Evolutionary conservation across 371 early-diverging fungal genomes (phyloP).

Genomic region (Rhizomucor miehei): DNA sequence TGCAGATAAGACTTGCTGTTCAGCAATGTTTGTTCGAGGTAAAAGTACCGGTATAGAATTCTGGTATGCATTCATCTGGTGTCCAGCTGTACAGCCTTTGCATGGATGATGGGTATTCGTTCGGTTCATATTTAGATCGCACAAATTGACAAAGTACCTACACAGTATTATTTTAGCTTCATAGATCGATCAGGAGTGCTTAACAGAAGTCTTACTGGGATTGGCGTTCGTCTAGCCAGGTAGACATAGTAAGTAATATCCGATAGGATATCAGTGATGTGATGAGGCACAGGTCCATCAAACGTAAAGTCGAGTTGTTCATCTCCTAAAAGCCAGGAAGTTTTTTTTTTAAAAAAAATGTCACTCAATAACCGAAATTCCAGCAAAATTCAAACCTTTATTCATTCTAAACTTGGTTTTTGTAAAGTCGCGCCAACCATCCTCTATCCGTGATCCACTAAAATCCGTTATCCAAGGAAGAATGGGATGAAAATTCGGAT

Average conservation of each 20-base stretch:
- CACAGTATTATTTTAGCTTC: neutral
- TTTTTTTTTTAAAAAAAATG: neutral
- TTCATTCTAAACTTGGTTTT: conserved; percentile 70
- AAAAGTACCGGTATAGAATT: conserved; percentile 67
- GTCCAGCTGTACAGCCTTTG: conserved; percentile 68
- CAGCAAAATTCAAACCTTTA: conserved; percentile 35
- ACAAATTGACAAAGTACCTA: conserved; percentile 67
- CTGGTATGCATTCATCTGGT: conserved; percentile 76
- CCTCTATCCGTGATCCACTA: conserved; percentile 46
- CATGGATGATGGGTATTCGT: conserved; percentile 67
- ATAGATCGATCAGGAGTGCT: neutral
- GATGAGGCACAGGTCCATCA: conserved; percentile 69
- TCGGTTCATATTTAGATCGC: conserved; percentile 67
- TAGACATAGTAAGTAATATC: conserved; percentile 74
- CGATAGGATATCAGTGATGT: conserved; percentile 68
- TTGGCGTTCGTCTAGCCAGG: conserved; percentile 62
- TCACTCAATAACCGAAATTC: too few species aligned
- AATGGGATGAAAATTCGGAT: conserved; percentile 72
- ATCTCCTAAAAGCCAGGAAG: conserved; percentile 43
- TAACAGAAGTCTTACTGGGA: conserved; percentile 40
- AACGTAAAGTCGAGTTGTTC: conserved; percentile 71
- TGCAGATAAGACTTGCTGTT: neutral
- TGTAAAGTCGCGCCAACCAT: conserved; percentile 64
- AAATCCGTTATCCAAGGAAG: conserved; percentile 76
- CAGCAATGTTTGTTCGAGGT: too few species aligned